A percentile compares a stretch with the other conserved stretches of the same genome.
Evolutionary conservation across 139 green algal genomes (phyloP).

Genomic region (Chlamydomonas applanata): DNA sequence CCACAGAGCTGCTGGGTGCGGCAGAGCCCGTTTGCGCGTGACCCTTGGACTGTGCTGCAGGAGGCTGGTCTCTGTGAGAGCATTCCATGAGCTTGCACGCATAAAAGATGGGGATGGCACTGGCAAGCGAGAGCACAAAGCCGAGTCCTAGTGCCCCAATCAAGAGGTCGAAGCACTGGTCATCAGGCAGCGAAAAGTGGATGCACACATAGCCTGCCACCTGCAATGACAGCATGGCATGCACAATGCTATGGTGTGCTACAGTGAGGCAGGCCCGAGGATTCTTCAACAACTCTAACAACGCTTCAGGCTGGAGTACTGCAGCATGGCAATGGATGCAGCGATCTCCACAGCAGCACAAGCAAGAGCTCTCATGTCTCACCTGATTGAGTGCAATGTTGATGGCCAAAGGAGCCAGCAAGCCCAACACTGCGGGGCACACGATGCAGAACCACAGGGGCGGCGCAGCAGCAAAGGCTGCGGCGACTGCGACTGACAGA

Average conservation of each 20-base stretch:
- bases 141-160: constrained; percentile 17
- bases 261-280: neutral
- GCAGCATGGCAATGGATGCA: no score
- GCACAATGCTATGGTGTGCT: neutral
- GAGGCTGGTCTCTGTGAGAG: neutral
- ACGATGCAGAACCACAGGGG: constrained; percentile 47
- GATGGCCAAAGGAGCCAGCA: constrained; percentile 37
- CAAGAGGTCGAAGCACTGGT: constrained; percentile 35
- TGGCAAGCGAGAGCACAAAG: constrained; percentile 7
- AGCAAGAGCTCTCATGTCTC: neutral
- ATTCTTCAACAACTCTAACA: no score
- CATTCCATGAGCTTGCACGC: constrained; percentile 14
- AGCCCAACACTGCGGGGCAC: constrained; percentile 38
- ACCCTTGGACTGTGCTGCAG: no score
- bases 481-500: constrained; percentile 8
- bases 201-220: constrained; percentile 22
- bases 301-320: no score
- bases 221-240: neutral
- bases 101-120: constrained; percentile 12
- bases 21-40: no score
- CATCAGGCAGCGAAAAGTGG: constrained; percentile 21
- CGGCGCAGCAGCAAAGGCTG: constrained; percentile 26
- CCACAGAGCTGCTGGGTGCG: no score
- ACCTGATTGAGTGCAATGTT: constrained; percentile 36
- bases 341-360: neutral